Evolutionary conservation across 306 rosid genomes (phyloP).

Genomic region (Dryas alaskensis): DNA sequence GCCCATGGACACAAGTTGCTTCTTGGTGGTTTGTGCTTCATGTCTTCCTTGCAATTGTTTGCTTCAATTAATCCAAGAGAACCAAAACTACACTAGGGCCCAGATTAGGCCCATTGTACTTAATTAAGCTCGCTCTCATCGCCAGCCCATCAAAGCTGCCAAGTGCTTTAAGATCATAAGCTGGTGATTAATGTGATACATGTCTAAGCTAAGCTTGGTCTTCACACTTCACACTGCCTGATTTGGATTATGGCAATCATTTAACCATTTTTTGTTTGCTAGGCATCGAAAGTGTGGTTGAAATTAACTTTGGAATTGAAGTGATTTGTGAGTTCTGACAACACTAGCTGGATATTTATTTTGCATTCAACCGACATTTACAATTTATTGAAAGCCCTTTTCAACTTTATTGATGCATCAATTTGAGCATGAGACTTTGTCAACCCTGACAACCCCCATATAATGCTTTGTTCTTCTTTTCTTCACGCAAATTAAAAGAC

Average conservation of each 20-base stretch:
- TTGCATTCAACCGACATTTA: neutral
- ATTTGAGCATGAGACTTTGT: too few relatives aligned
- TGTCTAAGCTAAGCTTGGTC: too few relatives aligned
- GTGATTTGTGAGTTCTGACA: neutral
- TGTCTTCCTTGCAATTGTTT: neutral
- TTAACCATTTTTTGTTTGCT: neutral
- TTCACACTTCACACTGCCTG: too few relatives aligned
- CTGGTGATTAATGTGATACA: too few relatives aligned
- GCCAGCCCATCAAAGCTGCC: neutral
- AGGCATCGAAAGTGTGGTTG: slow-evolving; percentile 10
- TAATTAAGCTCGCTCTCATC: too few relatives aligned
- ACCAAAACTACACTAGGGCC: neutral
- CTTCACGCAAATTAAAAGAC: too few relatives aligned
- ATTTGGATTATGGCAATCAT: neutral
- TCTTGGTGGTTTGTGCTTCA: neutral
- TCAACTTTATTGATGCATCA: neutral
- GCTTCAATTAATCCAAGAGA: neutral
- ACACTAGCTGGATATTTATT: neutral
- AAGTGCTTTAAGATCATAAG: neutral
- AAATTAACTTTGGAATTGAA: neutral
- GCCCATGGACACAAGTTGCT: slow-evolving; percentile 1
- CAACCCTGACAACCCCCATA: too few relatives aligned
- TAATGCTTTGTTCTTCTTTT: too few relatives aligned
- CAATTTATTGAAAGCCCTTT: neutral
- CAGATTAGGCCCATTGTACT: neutral